Evolutionary conservation across 2,329 filamentous ascomycete species (phyloP), one percentile per base, ranked within the genome.

Genomic region (Delphinella strobiligena): DNA sequence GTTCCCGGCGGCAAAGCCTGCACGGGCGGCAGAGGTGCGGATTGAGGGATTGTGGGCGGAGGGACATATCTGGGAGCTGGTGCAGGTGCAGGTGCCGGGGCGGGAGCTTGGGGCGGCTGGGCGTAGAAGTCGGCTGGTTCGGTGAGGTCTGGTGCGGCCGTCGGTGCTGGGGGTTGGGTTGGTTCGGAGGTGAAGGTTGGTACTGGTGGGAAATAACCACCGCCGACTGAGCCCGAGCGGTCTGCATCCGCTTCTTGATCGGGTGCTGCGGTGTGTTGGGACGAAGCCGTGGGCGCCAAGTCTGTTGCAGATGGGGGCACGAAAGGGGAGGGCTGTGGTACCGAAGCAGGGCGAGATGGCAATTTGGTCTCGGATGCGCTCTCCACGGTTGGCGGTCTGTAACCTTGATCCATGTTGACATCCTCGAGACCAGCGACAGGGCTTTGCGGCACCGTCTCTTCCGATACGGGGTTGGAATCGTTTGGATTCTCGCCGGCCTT

Each of bases 401-500:
- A 55, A 3, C 49, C 48, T 27, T 49, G 46, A 14, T 30, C 32
- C 11, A 19, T 24, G 9, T 19, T 14, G 7, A 19, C 32, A 3
- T 16, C 8, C 16, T 29, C 37, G 8, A 32, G 36, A 17, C 22
- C 32, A 7, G 7, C 22, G 7, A 27, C 12, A 12, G 7, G 7
- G 22, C 7, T 27, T 12, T 27, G 22, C 16, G 36, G 34, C 2
- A 12, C 14, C 1, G 58, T 66, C 36, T 78, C 73, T 42, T 80
- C 75, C 24, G 78, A 69, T 41, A 75, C 75, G 0, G 89, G 89
- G 54, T 96, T 96, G 5, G 84, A 82, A 40, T 81, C 77, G 60
- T 98, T 98, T 3, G 91, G 91, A 54, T 98, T 88, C 48, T 84
- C 80, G 39, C 87, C 87, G 31, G 88, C 83, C 54, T 88, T 91